Conservation (phyloP, 2,329 filamentous ascomycete species). For the Cercospora citrullina region DNA sequence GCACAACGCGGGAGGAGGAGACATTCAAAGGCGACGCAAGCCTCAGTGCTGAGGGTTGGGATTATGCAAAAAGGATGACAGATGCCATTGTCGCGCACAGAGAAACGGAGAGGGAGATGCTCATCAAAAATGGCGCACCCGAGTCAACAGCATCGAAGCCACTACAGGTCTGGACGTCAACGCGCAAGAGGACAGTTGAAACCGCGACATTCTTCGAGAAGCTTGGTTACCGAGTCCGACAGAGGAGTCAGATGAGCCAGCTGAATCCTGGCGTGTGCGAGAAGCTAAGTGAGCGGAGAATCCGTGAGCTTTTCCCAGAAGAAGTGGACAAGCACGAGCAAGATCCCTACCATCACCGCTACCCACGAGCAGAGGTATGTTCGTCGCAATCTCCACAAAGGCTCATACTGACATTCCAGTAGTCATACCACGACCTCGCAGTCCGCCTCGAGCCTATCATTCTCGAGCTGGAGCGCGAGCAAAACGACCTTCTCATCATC, state of each 20-base stretch:
- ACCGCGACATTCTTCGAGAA: conserved; percentile 80
- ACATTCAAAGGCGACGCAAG: conserved; percentile 89
- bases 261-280: conserved; percentile 96
- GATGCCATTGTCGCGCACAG: conserved; percentile 80
- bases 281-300: conserved; percentile 80
- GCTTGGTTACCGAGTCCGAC: conserved; percentile 79
- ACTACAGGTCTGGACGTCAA: conserved; percentile 92
- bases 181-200: conserved; percentile 82
- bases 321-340: conserved; percentile 90
- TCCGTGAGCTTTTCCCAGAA: conserved; percentile 79
- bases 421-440: conserved; percentile 98
- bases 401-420: conserved; percentile 9
- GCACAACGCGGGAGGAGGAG: conserved; percentile 82
- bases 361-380: conserved; percentile 83
- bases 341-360: conserved; percentile 95
- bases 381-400: neutral
- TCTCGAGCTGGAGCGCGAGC: conserved; percentile 91
- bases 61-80: conserved; percentile 83
- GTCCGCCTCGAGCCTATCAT: conserved; percentile 97
- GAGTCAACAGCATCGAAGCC: conserved; percentile 69
- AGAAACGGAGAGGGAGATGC: conserved; percentile 71
- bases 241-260: conserved; percentile 95
- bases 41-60: conserved; percentile 74
- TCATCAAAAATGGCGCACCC: conserved; percentile 67
- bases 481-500: conserved; percentile 96